Evolutionary conservation across 1,284 basidiomycete species (phyloP).

Genomic region (Ustilago hordei): DNA sequence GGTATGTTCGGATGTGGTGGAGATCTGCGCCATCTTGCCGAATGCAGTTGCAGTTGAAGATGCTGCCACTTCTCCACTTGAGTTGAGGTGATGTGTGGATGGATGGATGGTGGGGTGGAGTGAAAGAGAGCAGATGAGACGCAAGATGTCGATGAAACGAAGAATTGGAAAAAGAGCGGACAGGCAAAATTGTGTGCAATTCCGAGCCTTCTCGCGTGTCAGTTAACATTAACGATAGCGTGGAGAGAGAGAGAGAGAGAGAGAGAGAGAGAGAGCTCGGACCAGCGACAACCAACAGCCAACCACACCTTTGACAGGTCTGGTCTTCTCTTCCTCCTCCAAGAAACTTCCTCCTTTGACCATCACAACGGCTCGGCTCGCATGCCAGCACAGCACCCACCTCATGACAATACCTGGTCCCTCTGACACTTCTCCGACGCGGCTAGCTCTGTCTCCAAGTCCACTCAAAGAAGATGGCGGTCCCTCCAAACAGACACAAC

Average conservation of each 20-base stretch:
- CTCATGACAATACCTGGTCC: slow-evolving; percentile 28
- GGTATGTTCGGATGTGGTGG: slow-evolving; percentile 58
- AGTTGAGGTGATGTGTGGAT: slow-evolving; percentile 4
- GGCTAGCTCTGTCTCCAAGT: slow-evolving; percentile 12
- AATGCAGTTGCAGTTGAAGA: not conserved
- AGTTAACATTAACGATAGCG: not conserved
- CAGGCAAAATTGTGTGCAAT: slow-evolving; percentile 4
- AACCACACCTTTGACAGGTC: not conserved
- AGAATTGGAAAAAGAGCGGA: slow-evolving; percentile 4
- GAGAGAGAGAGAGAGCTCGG: slow-evolving; percentile 24
- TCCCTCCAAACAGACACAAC: not conserved
- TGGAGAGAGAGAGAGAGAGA: slow-evolving; percentile 12
- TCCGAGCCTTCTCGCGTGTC: not conserved
- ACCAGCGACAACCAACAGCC: slow-evolving; percentile 22
- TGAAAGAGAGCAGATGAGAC: not conserved
- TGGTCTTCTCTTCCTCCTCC: not conserved
- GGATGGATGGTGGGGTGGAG: slow-evolving; percentile 12
- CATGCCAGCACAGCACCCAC: not conserved
- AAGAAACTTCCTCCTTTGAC: not conserved
- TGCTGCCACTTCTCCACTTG: not conserved
- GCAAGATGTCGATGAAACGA: slow-evolving; percentile 8
- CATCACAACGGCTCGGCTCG: slow-evolving; percentile 5
- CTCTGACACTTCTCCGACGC: not conserved
- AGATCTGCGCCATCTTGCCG: slow-evolving; percentile 56
- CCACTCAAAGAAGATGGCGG: slow-evolving; percentile 3